Evolutionary conservation across 176 grass and related monocot species (phyloP).

Genomic region (Paspalum vaginatum): DNA sequence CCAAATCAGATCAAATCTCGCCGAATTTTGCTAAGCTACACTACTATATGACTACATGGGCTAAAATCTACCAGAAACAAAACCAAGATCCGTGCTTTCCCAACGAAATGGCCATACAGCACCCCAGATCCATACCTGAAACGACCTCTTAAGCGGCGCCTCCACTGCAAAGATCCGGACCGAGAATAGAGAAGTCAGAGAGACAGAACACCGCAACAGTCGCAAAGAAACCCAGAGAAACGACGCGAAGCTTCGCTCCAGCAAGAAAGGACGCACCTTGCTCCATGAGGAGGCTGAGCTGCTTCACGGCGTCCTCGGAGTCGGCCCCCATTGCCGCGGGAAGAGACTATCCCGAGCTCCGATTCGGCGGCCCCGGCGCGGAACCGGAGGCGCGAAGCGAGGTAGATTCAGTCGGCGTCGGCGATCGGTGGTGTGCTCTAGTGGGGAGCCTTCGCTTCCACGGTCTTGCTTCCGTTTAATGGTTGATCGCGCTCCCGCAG

Average conservation of each 20-base stretch:
- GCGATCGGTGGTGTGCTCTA: background rate
- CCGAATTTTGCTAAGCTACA: slow-evolving; percentile 26
- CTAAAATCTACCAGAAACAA: slow-evolving; percentile 21
- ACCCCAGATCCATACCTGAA: slow-evolving; percentile 73
- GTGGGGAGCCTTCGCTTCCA: slow-evolving; percentile 35
- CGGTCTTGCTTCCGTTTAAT: slow-evolving; percentile 29
- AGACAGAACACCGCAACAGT: slow-evolving; percentile 4
- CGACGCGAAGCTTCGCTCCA: background rate
- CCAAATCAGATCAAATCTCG: slow-evolving; percentile 42
- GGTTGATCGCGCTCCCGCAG: background rate
- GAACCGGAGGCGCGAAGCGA: background rate
- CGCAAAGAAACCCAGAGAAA: background rate
- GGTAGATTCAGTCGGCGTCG: background rate
- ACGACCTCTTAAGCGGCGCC: slow-evolving; percentile 67
- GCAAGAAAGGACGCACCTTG: slow-evolving; percentile 48
- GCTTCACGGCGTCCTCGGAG: slow-evolving; percentile 76
- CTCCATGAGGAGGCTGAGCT: slow-evolving; percentile 74
- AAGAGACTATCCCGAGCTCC: background rate
- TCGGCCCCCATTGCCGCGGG: slow-evolving; percentile 62
- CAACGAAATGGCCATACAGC: background rate
- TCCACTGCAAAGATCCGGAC: slow-evolving; percentile 72
- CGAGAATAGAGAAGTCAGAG: slow-evolving; percentile 23
- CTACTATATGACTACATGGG: background rate
- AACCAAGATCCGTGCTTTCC: slow-evolving; percentile 50
- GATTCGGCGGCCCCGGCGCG: background rate